Conservation (phyloP, 129 eudicot genomes). For the Chrysanthemum makinoi region DNA sequence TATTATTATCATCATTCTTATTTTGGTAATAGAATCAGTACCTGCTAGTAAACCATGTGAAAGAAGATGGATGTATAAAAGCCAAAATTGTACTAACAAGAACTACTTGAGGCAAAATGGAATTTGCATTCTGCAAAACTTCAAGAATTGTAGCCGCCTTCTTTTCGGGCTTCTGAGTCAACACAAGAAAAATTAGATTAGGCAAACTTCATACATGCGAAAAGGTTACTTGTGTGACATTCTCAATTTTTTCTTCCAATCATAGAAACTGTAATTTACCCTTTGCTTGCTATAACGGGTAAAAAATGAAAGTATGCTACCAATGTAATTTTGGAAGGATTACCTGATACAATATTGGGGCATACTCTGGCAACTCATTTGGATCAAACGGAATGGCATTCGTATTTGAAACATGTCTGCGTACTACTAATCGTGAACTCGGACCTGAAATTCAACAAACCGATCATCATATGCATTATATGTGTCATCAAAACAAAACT, state of each 20-base stretch:
- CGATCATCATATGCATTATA: neutral
- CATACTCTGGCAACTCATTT: conserved; percentile 12
- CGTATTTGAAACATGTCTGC: conserved; percentile 35
- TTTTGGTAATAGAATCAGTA: conserved; percentile 10
- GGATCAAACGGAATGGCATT: conserved; percentile 23
- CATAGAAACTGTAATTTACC: too few relatives aligned
- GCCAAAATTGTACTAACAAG: conserved; percentile 78
- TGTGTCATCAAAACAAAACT: neutral
- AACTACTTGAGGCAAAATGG: conserved; percentile 80
- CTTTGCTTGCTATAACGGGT: too few relatives aligned
- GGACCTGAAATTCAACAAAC: conserved; percentile 23
- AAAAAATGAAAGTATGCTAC: too few relatives aligned
- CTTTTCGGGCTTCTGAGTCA: conserved; percentile 35
- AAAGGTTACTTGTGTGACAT: neutral
- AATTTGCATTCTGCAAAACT: conserved; percentile 65
- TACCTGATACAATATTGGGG: conserved; percentile 32
- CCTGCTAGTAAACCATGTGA: conserved; percentile 89
- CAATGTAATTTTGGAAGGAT: neutral
- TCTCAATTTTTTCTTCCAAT: too few relatives aligned
- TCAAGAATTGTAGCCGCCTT: conserved; percentile 44
- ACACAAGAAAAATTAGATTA: neutral
- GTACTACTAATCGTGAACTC: conserved; percentile 25
- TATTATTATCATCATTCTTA: too few relatives aligned
- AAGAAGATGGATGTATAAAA: conserved; percentile 75
- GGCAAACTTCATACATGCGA: neutral